Conservation (phyloP, 106 monocot species). For the Amphibolis antarctica region DNA sequence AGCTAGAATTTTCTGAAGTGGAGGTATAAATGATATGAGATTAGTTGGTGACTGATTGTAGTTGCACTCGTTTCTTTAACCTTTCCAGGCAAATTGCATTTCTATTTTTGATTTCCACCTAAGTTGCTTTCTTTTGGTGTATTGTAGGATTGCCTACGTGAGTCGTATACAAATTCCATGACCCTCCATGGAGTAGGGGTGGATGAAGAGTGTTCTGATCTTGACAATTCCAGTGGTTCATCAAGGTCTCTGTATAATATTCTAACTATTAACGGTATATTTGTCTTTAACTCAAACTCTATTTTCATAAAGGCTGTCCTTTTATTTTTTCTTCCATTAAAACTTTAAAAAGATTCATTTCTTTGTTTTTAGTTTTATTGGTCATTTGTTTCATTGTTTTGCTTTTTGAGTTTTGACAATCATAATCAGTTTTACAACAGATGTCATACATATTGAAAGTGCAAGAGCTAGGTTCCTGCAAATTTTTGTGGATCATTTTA, state of each 20-base stretch:
- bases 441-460: conserved; percentile 76
- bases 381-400: neutral
- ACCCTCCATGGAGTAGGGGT: conserved; percentile 51
- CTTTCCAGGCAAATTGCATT: too few relatives aligned
- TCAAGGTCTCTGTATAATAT: conserved; percentile 44
- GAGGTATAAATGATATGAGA: too few relatives aligned
- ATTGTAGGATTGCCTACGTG: conserved; percentile 59
- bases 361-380: neutral
- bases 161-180: conserved; percentile 61
- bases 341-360: neutral
- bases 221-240: conserved; percentile 43
- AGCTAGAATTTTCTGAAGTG: too few relatives aligned
- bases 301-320: too few relatives aligned
- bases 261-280: conserved; percentile 42
- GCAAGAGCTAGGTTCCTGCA: conserved; percentile 75
- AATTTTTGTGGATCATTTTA: conserved; percentile 70
- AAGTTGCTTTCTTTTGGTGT: too few relatives aligned
- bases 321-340: too few relatives aligned
- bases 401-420: neutral
- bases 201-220: conserved; percentile 44
- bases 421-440: conserved; percentile 23
- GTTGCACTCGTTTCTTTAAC: too few relatives aligned
- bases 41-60: too few relatives aligned
- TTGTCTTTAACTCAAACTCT: neutral
- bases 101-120: neutral